Evolutionary conservation across 179 eudicot species (phyloP).

Genomic region (Sideroxylon spinosum): DNA sequence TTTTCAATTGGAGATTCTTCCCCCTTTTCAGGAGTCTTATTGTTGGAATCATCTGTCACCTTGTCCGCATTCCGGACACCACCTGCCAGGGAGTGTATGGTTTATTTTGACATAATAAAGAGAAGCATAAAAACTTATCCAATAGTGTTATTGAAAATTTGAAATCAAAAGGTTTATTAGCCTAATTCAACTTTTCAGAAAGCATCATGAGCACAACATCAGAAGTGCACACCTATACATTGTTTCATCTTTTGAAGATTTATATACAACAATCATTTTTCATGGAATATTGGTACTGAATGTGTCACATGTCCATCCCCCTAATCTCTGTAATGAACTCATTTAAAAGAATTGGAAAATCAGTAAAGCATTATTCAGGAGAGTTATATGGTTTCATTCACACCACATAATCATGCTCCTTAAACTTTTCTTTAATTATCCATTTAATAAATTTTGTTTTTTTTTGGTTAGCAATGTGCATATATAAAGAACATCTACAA

Average conservation of each 20-base stretch:
- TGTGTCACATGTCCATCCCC: too few relatives aligned
- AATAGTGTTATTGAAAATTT: neutral
- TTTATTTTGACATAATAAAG: constrained; percentile 13
- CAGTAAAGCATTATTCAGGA: too few relatives aligned
- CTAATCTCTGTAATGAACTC: too few relatives aligned
- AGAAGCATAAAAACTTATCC: neutral
- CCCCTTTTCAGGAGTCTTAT: constrained; percentile 41
- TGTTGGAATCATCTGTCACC: constrained; percentile 36
- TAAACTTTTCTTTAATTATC: too few relatives aligned
- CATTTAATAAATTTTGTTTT: neutral
- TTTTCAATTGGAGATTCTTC: constrained; percentile 39
- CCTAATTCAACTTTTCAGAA: neutral
- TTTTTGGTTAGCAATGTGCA: neutral
- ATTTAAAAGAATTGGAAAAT: too few relatives aligned
- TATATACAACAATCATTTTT: too few relatives aligned
- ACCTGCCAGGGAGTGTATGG: constrained; percentile 44
- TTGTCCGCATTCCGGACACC: constrained; percentile 33
- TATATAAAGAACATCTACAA: neutral
- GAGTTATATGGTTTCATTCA: neutral
- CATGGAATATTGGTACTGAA: too few relatives aligned
- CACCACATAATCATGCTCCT: constrained; percentile 4
- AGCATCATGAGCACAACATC: neutral
- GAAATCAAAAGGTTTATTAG: neutral
- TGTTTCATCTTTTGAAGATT: neutral
- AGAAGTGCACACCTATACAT: neutral